These are phyloP conservation scores for Daldinia decipiens DNA, from an alignment of 495 filamentous ascomycete genomes.

Conservation along the genomic window DNA sequence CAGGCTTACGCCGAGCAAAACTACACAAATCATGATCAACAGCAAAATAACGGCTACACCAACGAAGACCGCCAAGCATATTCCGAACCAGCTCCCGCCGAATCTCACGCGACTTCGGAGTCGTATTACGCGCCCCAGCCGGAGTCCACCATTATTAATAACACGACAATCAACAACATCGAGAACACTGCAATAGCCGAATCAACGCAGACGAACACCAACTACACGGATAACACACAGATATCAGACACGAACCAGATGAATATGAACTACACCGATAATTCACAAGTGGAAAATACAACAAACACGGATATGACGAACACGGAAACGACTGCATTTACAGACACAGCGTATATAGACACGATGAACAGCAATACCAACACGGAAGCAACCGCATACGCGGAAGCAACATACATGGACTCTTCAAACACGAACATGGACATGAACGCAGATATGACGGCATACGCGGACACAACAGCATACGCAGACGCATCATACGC, in stretches of 20 bases:
- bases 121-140: conserved; percentile 16
- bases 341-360: conserved; percentile 4
- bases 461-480: conserved; percentile 15
- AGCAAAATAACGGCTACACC: conserved; percentile 14
- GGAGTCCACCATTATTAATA: conserved; percentile 30
- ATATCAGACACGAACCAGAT: conserved; percentile 4
- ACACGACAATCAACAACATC: conserved; percentile 31
- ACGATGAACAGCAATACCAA: background rate
- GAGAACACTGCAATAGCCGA: conserved; percentile 25
- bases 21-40: conserved; percentile 10
- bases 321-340: conserved; percentile 5
- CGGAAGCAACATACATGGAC: conserved; percentile 27
- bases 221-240: conserved; percentile 20
- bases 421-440: conserved; percentile 2
- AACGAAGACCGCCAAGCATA: conserved; percentile 17
- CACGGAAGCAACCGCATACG: background rate
- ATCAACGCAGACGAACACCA: conserved; percentile 9
- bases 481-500: conserved; percentile 23
- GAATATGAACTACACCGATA: conserved; percentile 20
- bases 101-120: conserved; percentile 16
- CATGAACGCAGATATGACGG: conserved; percentile 3
- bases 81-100: conserved; percentile 15
- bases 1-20: conserved; percentile 16
- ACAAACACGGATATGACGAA: conserved; percentile 8
- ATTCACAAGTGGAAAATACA: conserved; percentile 1